phyloP scores from a whole-genome alignment of 306 rosid genomes.

The Corylus heterophylla region DNA sequence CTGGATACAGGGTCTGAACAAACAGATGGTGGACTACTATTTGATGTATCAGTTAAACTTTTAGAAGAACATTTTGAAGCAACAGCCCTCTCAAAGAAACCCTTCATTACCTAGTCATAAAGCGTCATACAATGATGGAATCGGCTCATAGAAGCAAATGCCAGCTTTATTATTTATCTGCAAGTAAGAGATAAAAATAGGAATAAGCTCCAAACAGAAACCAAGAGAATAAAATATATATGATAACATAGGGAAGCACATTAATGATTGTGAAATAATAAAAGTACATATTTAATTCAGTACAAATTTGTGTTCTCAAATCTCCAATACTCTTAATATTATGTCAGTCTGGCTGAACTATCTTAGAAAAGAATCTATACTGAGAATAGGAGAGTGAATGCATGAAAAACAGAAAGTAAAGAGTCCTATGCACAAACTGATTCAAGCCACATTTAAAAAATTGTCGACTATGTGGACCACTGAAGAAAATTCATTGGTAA shows the following conservation, averaged over 20 bases:
- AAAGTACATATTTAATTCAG: background rate
- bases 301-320: background rate
- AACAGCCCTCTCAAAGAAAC: constrained; percentile 54
- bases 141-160: constrained; percentile 57
- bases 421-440: background rate
- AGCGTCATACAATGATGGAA: constrained; percentile 31
- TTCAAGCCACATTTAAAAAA: background rate
- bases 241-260: background rate
- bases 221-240: background rate
- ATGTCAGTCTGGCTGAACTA: background rate
- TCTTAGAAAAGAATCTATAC: background rate
- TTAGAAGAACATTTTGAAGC: constrained; percentile 58
- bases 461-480: too few species aligned
- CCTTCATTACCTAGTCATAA: constrained; percentile 71
- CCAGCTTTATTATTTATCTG: constrained; percentile 36
- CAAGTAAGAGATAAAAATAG: constrained; percentile 21
- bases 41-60: constrained; percentile 53
- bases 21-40: constrained; percentile 48
- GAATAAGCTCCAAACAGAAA: constrained; percentile 16
- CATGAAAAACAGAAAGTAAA: background rate
- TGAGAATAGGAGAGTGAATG: background rate
- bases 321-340: background rate
- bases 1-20: constrained; percentile 50
- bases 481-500: too few species aligned
- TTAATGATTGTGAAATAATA: background rate